A percentile compares a stretch with the other conserved stretches of the same genome.
These are phyloP conservation scores for Geosiphon pyriformis DNA, from an alignment of 192 early-diverging fungal species.

Conservation along the genomic window DNA sequence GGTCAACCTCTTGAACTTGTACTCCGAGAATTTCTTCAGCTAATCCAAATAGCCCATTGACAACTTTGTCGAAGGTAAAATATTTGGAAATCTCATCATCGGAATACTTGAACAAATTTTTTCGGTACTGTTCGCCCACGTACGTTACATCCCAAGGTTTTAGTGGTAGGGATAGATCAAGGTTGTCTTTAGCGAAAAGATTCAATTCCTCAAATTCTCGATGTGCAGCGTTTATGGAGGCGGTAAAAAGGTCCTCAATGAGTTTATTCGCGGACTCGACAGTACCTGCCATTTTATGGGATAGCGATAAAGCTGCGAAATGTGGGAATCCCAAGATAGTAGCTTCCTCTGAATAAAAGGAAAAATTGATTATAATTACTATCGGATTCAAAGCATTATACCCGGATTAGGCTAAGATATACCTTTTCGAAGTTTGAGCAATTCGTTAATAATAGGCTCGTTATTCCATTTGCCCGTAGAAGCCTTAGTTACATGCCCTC, in stretches of 20 bases:
- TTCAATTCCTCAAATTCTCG: constrained; percentile 39
- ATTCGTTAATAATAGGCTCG: constrained; percentile 50
- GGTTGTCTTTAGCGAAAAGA: constrained; percentile 36
- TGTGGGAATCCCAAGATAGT: constrained; percentile 41
- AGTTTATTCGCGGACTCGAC: constrained; percentile 38
- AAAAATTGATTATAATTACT: not conserved
- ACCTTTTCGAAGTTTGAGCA: constrained; percentile 41
- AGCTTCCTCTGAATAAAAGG: constrained; percentile 36
- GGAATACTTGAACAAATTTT: constrained; percentile 44
- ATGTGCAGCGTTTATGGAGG: constrained; percentile 40
- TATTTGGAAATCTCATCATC: constrained; percentile 53
- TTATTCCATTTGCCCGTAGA: constrained; percentile 46
- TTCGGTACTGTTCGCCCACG: constrained; percentile 48
- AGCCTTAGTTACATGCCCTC: constrained; percentile 51
- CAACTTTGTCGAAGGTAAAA: constrained; percentile 47
- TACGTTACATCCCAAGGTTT: constrained; percentile 48
- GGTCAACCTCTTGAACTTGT: constrained; percentile 44
- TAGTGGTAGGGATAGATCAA: constrained; percentile 35
- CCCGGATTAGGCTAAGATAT: not conserved
- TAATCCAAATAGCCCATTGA: constrained; percentile 50
- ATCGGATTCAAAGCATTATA: not conserved
- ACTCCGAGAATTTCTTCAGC: constrained; percentile 45
- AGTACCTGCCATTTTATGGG: constrained; percentile 51
- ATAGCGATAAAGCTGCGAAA: constrained; percentile 47
- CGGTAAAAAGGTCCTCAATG: constrained; percentile 38